A percentile compares a stretch with the other conserved stretches of the same genome.
Evolutionary conservation across 2,329 filamentous ascomycete genomes (phyloP).

Genomic region (Fusarium incarnatum): DNA sequence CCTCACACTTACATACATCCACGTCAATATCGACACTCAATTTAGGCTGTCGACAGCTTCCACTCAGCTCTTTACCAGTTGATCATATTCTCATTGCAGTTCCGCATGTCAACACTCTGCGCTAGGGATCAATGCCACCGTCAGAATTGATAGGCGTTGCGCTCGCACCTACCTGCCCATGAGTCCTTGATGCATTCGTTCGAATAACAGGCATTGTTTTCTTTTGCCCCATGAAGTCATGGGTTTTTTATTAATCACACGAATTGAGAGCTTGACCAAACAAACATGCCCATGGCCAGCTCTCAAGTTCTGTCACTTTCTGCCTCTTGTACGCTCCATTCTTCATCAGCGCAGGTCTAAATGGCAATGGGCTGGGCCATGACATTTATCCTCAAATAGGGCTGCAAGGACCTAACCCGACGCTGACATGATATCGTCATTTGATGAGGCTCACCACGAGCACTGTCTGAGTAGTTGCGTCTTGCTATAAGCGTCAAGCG

Average conservation of each 20-base stretch:
- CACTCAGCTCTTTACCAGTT: slow-evolving; percentile 7
- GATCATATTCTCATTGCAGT: slow-evolving; percentile 21
- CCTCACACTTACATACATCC: slow-evolving; percentile 23
- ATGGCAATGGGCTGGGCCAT: not conserved
- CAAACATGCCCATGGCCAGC: not conserved
- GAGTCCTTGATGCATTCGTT: not conserved
- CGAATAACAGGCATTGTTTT: not conserved
- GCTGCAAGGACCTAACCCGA: not conserved
- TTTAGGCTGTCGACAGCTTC: slow-evolving; percentile 37
- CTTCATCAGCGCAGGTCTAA: not conserved
- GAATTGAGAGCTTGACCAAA: not conserved
- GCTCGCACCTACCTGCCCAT: not conserved
- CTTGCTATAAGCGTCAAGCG: slow-evolving; percentile 3
- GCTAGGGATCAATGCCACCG: slow-evolving; percentile 10
- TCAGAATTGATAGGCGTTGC: slow-evolving; percentile 14
- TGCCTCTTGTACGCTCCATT: not conserved
- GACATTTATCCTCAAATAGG: not conserved
- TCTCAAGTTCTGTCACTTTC: not conserved
- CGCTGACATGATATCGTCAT: slow-evolving; percentile 2
- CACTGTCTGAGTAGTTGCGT: not conserved
- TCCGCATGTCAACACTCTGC: slow-evolving; percentile 18
- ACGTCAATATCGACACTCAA: slow-evolving; percentile 28
- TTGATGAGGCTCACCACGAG: slow-evolving; percentile 4
- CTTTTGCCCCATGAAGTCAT: slow-evolving; percentile 12
- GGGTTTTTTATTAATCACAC: not conserved